phyloP scores from a whole-genome alignment of 2,329 filamentous ascomycete species.

The Verruconis gallopava region DNA sequence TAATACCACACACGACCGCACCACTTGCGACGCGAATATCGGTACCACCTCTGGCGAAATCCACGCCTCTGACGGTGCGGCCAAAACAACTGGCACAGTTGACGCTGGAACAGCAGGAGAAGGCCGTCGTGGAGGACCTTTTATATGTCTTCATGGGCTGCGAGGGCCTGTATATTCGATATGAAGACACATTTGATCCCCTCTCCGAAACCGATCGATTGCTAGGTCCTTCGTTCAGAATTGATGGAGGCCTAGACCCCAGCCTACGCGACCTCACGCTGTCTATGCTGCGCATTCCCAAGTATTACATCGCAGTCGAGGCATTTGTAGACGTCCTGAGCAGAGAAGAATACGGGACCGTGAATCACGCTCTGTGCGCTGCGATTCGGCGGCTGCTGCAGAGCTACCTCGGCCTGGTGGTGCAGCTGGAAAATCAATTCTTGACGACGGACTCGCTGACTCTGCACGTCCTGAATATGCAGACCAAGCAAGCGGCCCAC shows the following conservation, averaged over 20 bases:
- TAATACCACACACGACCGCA: constrained; percentile 56
- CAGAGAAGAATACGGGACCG: constrained; percentile 79
- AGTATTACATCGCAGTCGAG: constrained; percentile 82
- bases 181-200: constrained; percentile 69
- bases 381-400: constrained; percentile 82
- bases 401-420: constrained; percentile 85
- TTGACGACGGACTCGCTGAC: constrained; percentile 83
- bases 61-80: constrained; percentile 56
- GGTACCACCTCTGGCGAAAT: constrained; percentile 46
- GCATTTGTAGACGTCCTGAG: constrained; percentile 92
- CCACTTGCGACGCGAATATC: constrained; percentile 61
- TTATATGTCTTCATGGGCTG: constrained; percentile 96
- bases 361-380: constrained; percentile 94
- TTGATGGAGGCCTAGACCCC: constrained; percentile 74
- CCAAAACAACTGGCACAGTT: constrained; percentile 57
- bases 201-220: constrained; percentile 75
- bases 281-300: constrained; percentile 88
- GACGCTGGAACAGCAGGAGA: constrained; percentile 70
- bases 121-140: constrained; percentile 76
- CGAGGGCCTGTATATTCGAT: constrained; percentile 94
- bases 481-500: constrained; percentile 79
- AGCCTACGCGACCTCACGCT: constrained; percentile 76
- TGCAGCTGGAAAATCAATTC: constrained; percentile 86
- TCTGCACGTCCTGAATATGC: constrained; percentile 81
- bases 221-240: constrained; percentile 66